These are phyloP conservation scores for Alopecurus myosuroides DNA, from an alignment of 176 grass and related monocot species.

Conservation along the genomic window DNA sequence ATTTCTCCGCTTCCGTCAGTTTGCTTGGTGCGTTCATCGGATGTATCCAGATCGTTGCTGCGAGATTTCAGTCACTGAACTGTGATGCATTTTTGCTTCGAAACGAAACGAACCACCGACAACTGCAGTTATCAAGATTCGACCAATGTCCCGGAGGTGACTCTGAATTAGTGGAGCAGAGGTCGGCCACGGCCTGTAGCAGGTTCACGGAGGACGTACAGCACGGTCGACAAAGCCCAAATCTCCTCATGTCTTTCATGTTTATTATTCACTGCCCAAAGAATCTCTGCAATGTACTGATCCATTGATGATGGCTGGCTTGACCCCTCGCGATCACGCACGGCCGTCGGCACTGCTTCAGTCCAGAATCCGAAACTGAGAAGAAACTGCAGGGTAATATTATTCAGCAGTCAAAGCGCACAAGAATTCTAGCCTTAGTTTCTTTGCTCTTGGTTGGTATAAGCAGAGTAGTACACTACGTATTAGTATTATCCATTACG, in stretches of 20 bases:
- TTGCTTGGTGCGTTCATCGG: not conserved
- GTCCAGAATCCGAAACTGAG: not conserved
- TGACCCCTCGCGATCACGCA: not conserved
- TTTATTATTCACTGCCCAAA: not conserved
- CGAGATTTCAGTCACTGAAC: not conserved
- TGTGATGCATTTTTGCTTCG: not conserved
- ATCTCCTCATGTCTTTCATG: not conserved
- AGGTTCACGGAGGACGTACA: not conserved
- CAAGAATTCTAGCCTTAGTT: not conserved
- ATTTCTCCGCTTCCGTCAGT: not conserved
- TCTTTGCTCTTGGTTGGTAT: not conserved
- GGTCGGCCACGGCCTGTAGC: not conserved
- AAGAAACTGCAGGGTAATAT: not conserved
- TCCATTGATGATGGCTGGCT: not conserved
- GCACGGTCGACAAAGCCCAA: not conserved
- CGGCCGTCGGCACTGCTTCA: not conserved
- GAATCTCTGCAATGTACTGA: not conserved
- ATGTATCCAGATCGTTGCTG: not conserved
- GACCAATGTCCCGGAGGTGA: not conserved
- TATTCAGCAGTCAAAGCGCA: not conserved
- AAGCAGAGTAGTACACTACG: not conserved
- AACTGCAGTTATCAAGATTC: not conserved
- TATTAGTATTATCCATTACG: too few species aligned
- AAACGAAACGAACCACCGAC: not conserved
- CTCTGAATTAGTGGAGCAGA: not conserved